phyloP scores from a whole-genome alignment of 1,284 basidiomycete species.

The Microstroma glucosiphilum region DNA sequence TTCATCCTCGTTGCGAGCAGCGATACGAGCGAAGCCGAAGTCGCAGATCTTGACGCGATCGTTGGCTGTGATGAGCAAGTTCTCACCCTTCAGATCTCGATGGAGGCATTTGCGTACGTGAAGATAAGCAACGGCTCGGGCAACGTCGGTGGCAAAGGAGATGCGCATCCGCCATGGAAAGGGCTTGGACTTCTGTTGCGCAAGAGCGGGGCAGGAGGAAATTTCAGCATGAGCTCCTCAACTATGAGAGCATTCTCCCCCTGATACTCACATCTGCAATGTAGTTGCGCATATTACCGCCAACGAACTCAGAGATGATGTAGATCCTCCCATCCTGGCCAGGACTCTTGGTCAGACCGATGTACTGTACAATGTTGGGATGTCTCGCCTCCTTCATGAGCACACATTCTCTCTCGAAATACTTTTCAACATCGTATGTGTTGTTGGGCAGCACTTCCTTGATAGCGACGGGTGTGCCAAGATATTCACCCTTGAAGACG shows the following conservation, averaged over 20 bases:
- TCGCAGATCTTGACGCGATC: constrained; percentile 92
- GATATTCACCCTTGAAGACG: constrained; percentile 65
- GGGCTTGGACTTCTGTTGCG: constrained; percentile 22
- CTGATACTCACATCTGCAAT: constrained; percentile 29
- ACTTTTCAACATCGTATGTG: constrained; percentile 86
- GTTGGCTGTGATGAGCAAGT: constrained; percentile 86
- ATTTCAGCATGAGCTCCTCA: too few species aligned
- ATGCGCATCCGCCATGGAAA: constrained; percentile 60
- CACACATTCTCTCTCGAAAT: constrained; percentile 94
- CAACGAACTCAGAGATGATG: constrained; percentile 47
- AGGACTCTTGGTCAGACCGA: constrained; percentile 83
- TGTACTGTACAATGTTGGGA: constrained; percentile 88
- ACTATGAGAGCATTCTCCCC: background rate
- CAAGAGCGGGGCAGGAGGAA: background rate
- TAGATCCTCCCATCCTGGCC: constrained; percentile 64
- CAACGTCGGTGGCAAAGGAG: constrained; percentile 87
- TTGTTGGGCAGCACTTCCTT: constrained; percentile 86
- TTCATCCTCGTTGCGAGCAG: constrained; percentile 82
- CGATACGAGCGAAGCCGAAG: constrained; percentile 86
- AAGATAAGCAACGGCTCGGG: constrained; percentile 89
- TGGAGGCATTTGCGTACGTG: constrained; percentile 73
- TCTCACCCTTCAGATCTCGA: constrained; percentile 89
- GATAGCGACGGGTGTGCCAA: constrained; percentile 91
- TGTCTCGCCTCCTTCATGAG: constrained; percentile 88
- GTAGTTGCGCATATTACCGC: constrained; percentile 36